Evolutionary conservation across 768 basidiomycete genomes (phyloP), one percentile per base, ranked within the genome.

Genomic region (Naganishia friedmannii): DNA sequence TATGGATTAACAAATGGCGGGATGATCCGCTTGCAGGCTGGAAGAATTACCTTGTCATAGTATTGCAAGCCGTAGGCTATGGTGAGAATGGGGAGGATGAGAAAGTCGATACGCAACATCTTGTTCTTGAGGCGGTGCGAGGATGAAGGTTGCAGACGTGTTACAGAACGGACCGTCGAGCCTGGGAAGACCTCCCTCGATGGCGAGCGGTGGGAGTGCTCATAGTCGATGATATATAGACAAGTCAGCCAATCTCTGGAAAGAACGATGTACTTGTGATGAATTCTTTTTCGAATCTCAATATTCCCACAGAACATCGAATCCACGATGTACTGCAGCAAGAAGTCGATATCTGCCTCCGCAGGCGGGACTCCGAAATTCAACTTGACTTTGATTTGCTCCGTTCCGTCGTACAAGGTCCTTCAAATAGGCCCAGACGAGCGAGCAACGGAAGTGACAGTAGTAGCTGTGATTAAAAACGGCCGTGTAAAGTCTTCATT

Each of bases 81-180:
- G 21, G 78, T 77, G 66, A 81, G 69, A 68, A 81, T 77, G 1
- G 80, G 80, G 74, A 81, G 76, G 57, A 81, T 78, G 68, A 77
- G 55, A 48, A 60, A 63, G 60, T 63, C 60, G 60, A 63, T 63
- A 3, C 60, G 39, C 23, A 63, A 28, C 60, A 63, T 63, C 12
- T 17, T 34, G 29, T 19, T 31, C 8, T 6, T 55, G 54, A 12
- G 23, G 12, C 54, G 54, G 31, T 6, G 26, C 9, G 8, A 31
- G 29, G 28, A 21, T 19, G 32, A 28, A 19, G 29, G 28, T 34
- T 19, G 32, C 54, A 19, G 29, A 17, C 28, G 29, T 12, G 54
- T 5, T 55, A 29, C 32, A 19, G 54, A 17, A 17, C 28, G 5
- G 54, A 51, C 48, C 34, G 6, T 37, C 4, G 34, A 37, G 4